A percentile compares a stretch with the other conserved stretches of the same genome.
Evolutionary conservation across 192 early-diverging fungal species (phyloP).

Genomic region (Diversispora epigaea): DNA sequence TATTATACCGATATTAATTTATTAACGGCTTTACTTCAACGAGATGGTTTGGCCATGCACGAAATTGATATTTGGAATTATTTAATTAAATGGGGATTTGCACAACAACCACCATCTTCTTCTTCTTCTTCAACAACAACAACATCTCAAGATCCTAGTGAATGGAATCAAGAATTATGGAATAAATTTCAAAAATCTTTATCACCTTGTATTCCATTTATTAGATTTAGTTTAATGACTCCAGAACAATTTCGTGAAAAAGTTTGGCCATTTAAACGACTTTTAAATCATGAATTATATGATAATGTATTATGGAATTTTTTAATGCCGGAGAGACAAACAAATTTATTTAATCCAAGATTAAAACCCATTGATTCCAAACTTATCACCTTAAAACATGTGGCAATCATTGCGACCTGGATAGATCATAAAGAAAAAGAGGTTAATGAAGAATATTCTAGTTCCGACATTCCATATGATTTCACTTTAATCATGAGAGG

Average conservation of each 20-base stretch:
- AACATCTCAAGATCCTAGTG: not conserved
- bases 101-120: not conserved
- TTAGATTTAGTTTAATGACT: constrained; percentile 18
- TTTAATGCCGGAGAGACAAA: not conserved
- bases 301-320: constrained; percentile 14
- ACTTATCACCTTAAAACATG: constrained; percentile 20
- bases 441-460: not conserved
- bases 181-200: constrained; percentile 9
- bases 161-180: not conserved
- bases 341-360: not conserved
- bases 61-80: constrained; percentile 19
- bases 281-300: not conserved
- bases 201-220: constrained; percentile 7
- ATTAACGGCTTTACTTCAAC: not conserved
- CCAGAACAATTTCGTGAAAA: constrained; percentile 13
- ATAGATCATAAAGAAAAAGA: constrained; percentile 11
- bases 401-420: constrained; percentile 15
- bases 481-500: constrained; percentile 16
- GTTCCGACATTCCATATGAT: constrained; percentile 17
- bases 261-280: constrained; percentile 25
- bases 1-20: not conserved
- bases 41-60: constrained; percentile 3
- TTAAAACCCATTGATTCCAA: constrained; percentile 16
- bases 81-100: constrained; percentile 8
- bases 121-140: not conserved